Conservation (phyloP, 1,284 basidiomycete genomes). For the Ceratobasidium sp. region DNA sequence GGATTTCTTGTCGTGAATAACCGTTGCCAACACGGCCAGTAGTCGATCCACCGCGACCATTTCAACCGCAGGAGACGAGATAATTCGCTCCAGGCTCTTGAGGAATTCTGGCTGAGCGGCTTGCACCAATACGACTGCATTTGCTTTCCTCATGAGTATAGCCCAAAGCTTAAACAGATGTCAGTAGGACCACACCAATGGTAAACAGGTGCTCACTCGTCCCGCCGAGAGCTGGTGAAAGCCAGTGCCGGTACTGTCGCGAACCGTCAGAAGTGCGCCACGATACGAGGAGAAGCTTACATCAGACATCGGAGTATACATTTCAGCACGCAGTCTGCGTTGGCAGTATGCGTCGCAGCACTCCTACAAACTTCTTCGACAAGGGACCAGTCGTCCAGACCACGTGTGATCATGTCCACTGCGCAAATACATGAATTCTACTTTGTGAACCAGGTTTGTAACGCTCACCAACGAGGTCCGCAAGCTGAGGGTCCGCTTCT, state of each 20-base stretch:
- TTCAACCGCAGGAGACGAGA: constrained; percentile 2
- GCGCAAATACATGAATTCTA: background rate
- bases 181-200: background rate
- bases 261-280: background rate
- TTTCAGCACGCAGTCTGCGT: constrained; percentile 10
- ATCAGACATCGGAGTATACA: background rate
- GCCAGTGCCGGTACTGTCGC: constrained; percentile 6
- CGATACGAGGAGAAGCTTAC: background rate
- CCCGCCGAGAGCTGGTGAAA: constrained; percentile 37
- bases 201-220: constrained; percentile 4
- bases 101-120: constrained; percentile 17
- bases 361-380: constrained; percentile 14
- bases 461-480: background rate
- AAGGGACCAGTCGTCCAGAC: constrained; percentile 27
- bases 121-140: constrained; percentile 1
- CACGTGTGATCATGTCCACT: constrained; percentile 7
- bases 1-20: constrained; percentile 1
- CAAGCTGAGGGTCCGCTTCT: background rate
- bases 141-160: constrained; percentile 22
- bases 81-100: constrained; percentile 13
- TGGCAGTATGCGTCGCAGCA: background rate
- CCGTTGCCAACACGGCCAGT: constrained; percentile 14
- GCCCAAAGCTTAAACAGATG: constrained; percentile 17
- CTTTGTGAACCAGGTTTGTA: no score
- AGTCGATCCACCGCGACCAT: constrained; percentile 25